Conservation (phyloP, 2,329 filamentous ascomycete genomes). For the Aureobasidium sp. region DNA sequence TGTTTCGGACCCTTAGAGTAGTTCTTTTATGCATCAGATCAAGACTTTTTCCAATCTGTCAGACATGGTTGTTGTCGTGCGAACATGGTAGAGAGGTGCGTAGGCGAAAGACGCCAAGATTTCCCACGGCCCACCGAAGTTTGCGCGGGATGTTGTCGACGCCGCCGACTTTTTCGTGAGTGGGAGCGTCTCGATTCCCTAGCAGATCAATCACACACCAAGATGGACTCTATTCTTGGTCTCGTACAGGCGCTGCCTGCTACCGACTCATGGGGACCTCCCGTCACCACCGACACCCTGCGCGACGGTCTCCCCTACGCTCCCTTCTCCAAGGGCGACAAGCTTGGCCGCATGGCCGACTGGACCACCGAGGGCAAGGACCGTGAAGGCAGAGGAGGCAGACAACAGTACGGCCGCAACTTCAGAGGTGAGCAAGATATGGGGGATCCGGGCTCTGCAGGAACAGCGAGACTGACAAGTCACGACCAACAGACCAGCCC, state of each 20-base stretch:
- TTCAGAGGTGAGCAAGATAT: slow-evolving; percentile 61
- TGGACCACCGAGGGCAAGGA: slow-evolving; percentile 89
- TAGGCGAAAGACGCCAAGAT: slow-evolving; percentile 11
- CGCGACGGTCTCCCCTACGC: slow-evolving; percentile 94
- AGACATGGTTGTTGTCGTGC: not conserved
- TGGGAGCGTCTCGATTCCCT: not conserved
- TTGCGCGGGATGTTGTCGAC: slow-evolving; percentile 5
- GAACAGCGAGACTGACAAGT: not conserved
- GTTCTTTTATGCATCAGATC: not conserved
- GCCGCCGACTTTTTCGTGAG: slow-evolving; percentile 4
- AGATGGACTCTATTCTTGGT: slow-evolving; percentile 39
- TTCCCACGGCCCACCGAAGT: slow-evolving; percentile 7
- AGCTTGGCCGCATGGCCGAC: slow-evolving; percentile 97
- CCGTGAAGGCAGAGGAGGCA: slow-evolving; percentile 59
- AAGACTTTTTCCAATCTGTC: not conserved
- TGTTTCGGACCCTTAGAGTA: not conserved
- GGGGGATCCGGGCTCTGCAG: not conserved
- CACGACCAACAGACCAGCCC: slow-evolving; percentile 58
- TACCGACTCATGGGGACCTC: slow-evolving; percentile 63
- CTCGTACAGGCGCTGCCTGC: slow-evolving; percentile 38
- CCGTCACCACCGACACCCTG: slow-evolving; percentile 73
- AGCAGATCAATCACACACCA: slow-evolving; percentile 24
- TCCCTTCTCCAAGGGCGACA: slow-evolving; percentile 97
- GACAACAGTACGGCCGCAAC: slow-evolving; percentile 85
- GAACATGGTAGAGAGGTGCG: not conserved